Evolutionary conservation across 108 stramenopile genomes (phyloP), one percentile per base, ranked within the genome.

Genomic region (Hondaea fermentalgiana): DNA sequence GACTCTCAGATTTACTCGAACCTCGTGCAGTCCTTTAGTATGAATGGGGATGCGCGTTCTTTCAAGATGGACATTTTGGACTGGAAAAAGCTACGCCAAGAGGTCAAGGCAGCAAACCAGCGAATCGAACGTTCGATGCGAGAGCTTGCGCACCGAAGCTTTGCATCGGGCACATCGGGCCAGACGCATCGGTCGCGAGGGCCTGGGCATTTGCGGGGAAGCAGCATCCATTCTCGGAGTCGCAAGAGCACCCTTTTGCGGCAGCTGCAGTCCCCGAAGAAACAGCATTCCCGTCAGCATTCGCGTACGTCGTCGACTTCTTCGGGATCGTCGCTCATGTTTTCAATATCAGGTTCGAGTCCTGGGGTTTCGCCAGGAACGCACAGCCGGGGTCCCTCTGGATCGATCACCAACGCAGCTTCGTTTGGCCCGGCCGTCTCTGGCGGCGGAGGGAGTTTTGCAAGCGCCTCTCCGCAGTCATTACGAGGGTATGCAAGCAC

Each of bases 51-150:
- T 3, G 76, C 51, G 25, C 12, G 51, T 12, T 83, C 76, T 10
- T 83, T 83, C 45, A 83, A 83, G 51, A 53, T 83, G 51, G 76
- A 83, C 51, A 83, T 83, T 25, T 53, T 83, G n/a, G 51, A 83
- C n/a, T 83, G 76, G 76, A 53, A 83, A 12, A 83, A 83, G 76
- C 76, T 83, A 35, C 76, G 76, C 10, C 49, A 83, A 53, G 76
- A 83, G 76, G 76, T 83, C 4, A 47, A 83, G 76, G 76, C 76
- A 8, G 76, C 76, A 23, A 83, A 83, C 4, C 76, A 83, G 45
- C 76, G 76, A 6, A 83, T 83, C 51, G 76, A 47, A 17, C 45
- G 12, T 0, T 83, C 76, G n/a, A 83, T 69, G 64, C 64, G 64
- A 6, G 64, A 69, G 64, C 64, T 69, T 17, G 64, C 64, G 35